These are phyloP conservation scores for Aspergillus indologenus DNA, from an alignment of 495 filamentous ascomycete genomes.

Conservation along the genomic window DNA sequence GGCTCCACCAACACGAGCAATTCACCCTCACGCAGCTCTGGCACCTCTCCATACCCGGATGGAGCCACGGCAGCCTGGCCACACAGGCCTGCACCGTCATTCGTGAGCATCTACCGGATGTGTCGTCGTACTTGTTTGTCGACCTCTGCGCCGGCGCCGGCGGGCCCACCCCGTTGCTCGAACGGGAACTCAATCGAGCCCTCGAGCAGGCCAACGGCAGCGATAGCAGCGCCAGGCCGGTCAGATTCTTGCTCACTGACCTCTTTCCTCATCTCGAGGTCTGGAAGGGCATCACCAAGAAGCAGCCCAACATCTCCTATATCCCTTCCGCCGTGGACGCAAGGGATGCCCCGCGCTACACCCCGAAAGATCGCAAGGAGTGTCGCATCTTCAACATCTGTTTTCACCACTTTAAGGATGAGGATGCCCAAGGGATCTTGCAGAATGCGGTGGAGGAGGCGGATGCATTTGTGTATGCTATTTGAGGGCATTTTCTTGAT, in stretches of 20 bases:
- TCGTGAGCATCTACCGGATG: conserved; percentile 36
- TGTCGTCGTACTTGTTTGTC: conserved; percentile 54
- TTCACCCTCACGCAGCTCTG: conserved; percentile 33
- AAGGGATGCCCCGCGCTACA: conserved; percentile 33
- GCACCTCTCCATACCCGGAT: conserved; percentile 24
- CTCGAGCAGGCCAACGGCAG: conserved; percentile 31
- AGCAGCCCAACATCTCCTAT: conserved; percentile 53
- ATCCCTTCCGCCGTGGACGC: conserved; percentile 61
- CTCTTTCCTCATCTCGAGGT: conserved; percentile 61
- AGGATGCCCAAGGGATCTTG: conserved; percentile 54
- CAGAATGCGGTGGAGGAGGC: conserved; percentile 58
- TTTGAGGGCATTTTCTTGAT: neutral
- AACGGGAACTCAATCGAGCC: conserved; percentile 50
- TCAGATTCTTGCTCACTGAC: conserved; percentile 68
- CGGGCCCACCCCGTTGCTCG: conserved; percentile 63
- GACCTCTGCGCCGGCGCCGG: conserved; percentile 76
- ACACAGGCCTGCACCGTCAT: conserved; percentile 40
- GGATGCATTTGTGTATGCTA: conserved; percentile 58
- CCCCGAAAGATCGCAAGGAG: conserved; percentile 19
- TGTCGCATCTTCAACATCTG: conserved; percentile 70
- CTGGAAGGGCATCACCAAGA: conserved; percentile 53
- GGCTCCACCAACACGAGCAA: conserved; percentile 31
- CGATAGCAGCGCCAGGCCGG: conserved; percentile 26
- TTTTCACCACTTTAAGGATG: conserved; percentile 75
- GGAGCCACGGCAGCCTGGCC: conserved; percentile 20